Conservation (phyloP, 2,329 filamentous ascomycete species). For the Aureobasidium sp. region DNA sequence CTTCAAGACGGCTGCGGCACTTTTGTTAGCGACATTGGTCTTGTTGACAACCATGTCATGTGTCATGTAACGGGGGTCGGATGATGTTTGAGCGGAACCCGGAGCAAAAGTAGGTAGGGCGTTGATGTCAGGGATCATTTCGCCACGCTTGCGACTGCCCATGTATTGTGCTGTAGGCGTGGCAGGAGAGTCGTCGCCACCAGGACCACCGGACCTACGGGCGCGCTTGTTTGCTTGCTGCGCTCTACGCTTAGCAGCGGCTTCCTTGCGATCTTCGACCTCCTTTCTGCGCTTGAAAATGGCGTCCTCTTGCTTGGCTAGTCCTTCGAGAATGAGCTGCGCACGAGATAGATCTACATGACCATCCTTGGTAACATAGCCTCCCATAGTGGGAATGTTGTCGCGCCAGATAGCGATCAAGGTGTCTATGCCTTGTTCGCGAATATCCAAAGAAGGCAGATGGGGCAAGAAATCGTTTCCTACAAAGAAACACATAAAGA, state of each 20-base stretch:
- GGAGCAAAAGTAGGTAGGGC: slow-evolving; percentile 53
- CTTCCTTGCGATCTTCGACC: slow-evolving; percentile 74
- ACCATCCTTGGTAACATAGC: slow-evolving; percentile 93
- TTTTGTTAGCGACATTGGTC: slow-evolving; percentile 83
- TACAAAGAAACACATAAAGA: slow-evolving; percentile 98
- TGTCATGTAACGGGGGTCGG: slow-evolving; percentile 54
- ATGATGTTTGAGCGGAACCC: slow-evolving; percentile 46
- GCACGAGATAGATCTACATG: slow-evolving; percentile 80
- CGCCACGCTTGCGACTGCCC: slow-evolving; percentile 23
- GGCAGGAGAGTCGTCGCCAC: slow-evolving; percentile 26
- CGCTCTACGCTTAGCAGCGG: slow-evolving; percentile 71
- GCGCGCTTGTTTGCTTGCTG: slow-evolving; percentile 34
- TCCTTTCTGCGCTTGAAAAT: slow-evolving; percentile 89
- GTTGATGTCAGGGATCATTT: slow-evolving; percentile 32
- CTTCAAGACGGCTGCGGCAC: slow-evolving; percentile 82
- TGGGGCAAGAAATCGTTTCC: slow-evolving; percentile 98
- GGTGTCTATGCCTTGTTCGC: slow-evolving; percentile 94
- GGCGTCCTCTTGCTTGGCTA: slow-evolving; percentile 86
- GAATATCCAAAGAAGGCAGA: slow-evolving; percentile 92
- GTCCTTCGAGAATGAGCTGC: slow-evolving; percentile 77
- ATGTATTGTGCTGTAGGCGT: slow-evolving; percentile 24
- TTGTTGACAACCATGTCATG: slow-evolving; percentile 79
- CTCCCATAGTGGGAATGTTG: slow-evolving; percentile 83
- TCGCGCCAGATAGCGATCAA: slow-evolving; percentile 96
- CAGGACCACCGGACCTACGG: slow-evolving; percentile 26